Conservation (phyloP, 1,284 basidiomycete species). For the Malassezia arunalokei region DNA sequence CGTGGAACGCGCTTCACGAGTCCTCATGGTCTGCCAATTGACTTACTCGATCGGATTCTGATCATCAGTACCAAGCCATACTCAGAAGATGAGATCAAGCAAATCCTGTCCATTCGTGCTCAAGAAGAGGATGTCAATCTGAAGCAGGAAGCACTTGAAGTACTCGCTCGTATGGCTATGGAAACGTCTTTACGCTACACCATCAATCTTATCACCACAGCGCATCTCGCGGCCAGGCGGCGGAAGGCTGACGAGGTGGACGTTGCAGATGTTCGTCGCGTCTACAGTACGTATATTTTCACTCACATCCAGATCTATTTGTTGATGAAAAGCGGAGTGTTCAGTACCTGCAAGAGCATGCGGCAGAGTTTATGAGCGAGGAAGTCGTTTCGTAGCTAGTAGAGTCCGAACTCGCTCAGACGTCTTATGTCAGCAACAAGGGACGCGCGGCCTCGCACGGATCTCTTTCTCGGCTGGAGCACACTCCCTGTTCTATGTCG, state of each 20-base stretch:
- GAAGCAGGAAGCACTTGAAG: conserved; percentile 59
- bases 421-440: no score
- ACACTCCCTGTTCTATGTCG: background rate
- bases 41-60: conserved; percentile 82
- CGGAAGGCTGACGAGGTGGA: conserved; percentile 63
- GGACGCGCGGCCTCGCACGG: no score
- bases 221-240: conserved; percentile 67
- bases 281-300: conserved; percentile 51
- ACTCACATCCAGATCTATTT: conserved; percentile 51
- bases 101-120: conserved; percentile 83
- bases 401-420: background rate
- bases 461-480: no score
- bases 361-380: conserved; percentile 55
- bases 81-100: conserved; percentile 65
- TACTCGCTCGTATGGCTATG: conserved; percentile 70
- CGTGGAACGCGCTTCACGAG: conserved; percentile 86
- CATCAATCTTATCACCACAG: conserved; percentile 81
- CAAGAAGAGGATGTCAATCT: conserved; percentile 93
- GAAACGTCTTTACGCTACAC: conserved; percentile 68
- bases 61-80: conserved; percentile 94
- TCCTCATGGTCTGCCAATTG: conserved; percentile 87
- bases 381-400: background rate
- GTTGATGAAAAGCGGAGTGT: conserved; percentile 90
- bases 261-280: conserved; percentile 68
- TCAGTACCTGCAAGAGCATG: conserved; percentile 72